These are phyloP conservation scores for Malassezia restricta DNA, from an alignment of 1,284 basidiomycete species.

Conservation along the genomic window DNA sequence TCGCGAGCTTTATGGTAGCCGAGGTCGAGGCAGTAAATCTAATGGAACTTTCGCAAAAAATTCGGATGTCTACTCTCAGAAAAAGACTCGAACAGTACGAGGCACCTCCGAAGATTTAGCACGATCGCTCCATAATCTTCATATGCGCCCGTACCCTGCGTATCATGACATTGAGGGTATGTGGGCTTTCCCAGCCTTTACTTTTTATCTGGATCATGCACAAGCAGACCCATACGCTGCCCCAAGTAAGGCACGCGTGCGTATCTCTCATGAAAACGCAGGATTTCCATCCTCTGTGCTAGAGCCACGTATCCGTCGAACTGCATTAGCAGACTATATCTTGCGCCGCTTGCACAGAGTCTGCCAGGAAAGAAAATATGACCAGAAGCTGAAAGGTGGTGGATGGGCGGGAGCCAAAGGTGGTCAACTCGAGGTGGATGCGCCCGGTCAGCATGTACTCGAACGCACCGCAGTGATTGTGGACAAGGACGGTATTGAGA, in stretches of 20 bases:
- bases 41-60: not conserved
- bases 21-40: not conserved
- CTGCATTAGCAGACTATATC: slow-evolving; percentile 13
- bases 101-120: not conserved
- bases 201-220: slow-evolving; percentile 9
- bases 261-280: not conserved
- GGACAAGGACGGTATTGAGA: slow-evolving; percentile 10
- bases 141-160: slow-evolving; percentile 13
- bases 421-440: slow-evolving; percentile 15
- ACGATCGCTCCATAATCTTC: slow-evolving; percentile 1
- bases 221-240: slow-evolving; percentile 18
- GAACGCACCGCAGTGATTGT: slow-evolving; percentile 15
- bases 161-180: slow-evolving; percentile 15
- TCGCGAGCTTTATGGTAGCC: slow-evolving; percentile 7
- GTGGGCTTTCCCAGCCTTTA: slow-evolving; percentile 12
- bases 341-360: not conserved
- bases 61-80: not conserved
- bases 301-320: not conserved
- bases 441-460: slow-evolving; percentile 13
- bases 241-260: slow-evolving; percentile 11
- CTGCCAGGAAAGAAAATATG: not conserved
- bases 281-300: not conserved
- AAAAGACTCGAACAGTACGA: slow-evolving; percentile 1
- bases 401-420: slow-evolving; percentile 16
- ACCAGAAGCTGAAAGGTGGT: not conserved